Percentiles rank a stretch among this genome's conserved stretches.
Evolutionary conservation across 352 stramenopile species (phyloP).

Genomic region (Phytopythium chamaehyphon): DNA sequence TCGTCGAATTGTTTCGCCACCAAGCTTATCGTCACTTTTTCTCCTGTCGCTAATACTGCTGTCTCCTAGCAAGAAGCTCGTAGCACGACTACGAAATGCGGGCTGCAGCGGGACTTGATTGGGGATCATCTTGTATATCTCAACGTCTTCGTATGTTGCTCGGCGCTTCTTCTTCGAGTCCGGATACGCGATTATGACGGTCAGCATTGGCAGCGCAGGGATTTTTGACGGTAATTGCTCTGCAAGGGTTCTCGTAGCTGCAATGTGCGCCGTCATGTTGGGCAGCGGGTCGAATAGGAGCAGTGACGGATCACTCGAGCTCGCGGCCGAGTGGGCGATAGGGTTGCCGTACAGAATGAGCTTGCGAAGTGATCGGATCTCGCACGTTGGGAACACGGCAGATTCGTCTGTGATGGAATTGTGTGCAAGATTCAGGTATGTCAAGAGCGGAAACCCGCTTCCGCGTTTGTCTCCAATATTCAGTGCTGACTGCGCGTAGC

Average conservation of each 20-base stretch:
- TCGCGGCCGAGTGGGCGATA: slow-evolving; percentile 49
- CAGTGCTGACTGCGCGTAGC: slow-evolving; percentile 52
- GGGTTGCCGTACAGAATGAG: slow-evolving; percentile 78
- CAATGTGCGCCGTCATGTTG: slow-evolving; percentile 39
- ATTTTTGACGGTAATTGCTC: slow-evolving; percentile 5
- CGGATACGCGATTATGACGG: slow-evolving; percentile 57
- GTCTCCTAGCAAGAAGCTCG: slow-evolving; percentile 30
- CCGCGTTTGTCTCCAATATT: slow-evolving; percentile 55
- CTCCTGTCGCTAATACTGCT: slow-evolving; percentile 10
- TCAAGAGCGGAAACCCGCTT: slow-evolving; percentile 54
- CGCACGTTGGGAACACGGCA: slow-evolving; percentile 32
- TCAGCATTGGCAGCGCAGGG: slow-evolving; percentile 9
- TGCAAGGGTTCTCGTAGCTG: slow-evolving; percentile 15
- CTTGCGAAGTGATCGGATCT: slow-evolving; percentile 59
- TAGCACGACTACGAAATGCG: slow-evolving; percentile 48
- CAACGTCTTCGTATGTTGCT: slow-evolving; percentile 57
- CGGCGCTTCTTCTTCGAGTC: slow-evolving; percentile 63
- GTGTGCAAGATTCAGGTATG: slow-evolving; percentile 73
- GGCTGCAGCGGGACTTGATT: slow-evolving; percentile 52
- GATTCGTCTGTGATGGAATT: slow-evolving; percentile 59
- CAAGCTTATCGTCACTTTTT: not conserved
- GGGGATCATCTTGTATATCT: slow-evolving; percentile 83
- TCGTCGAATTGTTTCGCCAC: not conserved
- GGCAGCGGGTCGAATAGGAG: slow-evolving; percentile 71
- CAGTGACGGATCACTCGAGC: slow-evolving; percentile 57